Evolutionary conservation across 768 basidiomycete genomes (phyloP).

Genomic region (Hemileccinum rubropunctum): DNA sequence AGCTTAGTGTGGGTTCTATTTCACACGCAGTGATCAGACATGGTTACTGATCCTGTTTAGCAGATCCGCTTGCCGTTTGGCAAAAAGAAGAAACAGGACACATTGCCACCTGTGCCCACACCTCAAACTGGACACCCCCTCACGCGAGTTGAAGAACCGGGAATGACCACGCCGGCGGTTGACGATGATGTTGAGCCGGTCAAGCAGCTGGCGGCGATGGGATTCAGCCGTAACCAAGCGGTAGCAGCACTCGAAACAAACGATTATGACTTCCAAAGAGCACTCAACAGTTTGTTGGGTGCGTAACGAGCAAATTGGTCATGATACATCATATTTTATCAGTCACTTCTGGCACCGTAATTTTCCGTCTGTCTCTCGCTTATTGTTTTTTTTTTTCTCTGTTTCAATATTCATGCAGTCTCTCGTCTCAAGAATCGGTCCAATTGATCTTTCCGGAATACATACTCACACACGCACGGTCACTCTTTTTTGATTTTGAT

Average conservation of each 20-base stretch:
- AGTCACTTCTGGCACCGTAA: conserved; percentile 21
- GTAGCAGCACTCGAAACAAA: conserved; percentile 81
- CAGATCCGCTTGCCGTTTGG: conserved; percentile 78
- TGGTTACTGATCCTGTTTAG: conserved; percentile 10
- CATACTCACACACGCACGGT: conserved; percentile 28
- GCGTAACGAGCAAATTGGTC: conserved; percentile 11
- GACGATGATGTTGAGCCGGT: conserved; percentile 77
- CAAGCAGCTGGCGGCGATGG: conserved; percentile 83
- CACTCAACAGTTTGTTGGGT: conserved; percentile 72
- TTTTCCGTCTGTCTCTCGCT: conserved; percentile 4
- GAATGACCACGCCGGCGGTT: conserved; percentile 44
- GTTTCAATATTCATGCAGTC: not conserved
- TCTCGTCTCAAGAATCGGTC: conserved; percentile 15
- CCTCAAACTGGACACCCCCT: conserved; percentile 34
- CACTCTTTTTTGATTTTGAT: conserved; percentile 21
- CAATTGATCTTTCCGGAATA: conserved; percentile 25
- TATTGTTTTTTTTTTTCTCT: not conserved
- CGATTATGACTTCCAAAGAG: conserved; percentile 77
- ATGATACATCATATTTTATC: conserved; percentile 14
- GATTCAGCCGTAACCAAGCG: conserved; percentile 81
- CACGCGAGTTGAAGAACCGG: conserved; percentile 46
- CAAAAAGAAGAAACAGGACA: conserved; percentile 66
- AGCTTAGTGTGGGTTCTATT: conserved; percentile 63
- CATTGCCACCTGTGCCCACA: conserved; percentile 42
- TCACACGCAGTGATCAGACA: not conserved